Evolutionary conservation across 1,139 yeast species (phyloP), one percentile per base, ranked within the genome.

Genomic region (Blastobotrys illinoisensis): DNA sequence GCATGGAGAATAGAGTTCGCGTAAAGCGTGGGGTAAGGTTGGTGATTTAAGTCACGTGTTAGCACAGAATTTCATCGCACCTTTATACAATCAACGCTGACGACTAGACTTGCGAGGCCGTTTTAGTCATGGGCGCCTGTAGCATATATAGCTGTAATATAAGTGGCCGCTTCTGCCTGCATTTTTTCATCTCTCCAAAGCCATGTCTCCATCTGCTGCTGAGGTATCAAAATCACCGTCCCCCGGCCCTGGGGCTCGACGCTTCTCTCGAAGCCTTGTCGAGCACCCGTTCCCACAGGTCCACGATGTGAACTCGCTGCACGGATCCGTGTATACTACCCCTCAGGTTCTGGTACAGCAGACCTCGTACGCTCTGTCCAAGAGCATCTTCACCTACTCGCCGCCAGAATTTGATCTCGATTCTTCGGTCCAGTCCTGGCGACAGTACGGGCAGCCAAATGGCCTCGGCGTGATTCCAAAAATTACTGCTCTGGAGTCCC

Each of bases 371-470:
- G 74, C 86, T 40, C 71, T 85, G 58, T 77, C 85, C 49, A 76
- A 79, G 60, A 79, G 82, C 62, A 77, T 90, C 54, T 90, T 90
- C 72, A 80, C 86, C 57, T 90, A 86, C 57, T 78, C 86, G 45
- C 86, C 87, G 13, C 80, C 82, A 50, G 77, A 80, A 11, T 80
- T 82, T 62, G 75, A 81, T 56, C 73, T 86, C 53, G 93, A 86
- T 66, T 72, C 79, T 19, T 78, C 84, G 50, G 69, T 88, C 59
- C 76, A 77, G 60, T 70, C 78, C 53, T 88, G 96, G 96, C 69
- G 51, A 18, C 46, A 57, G 18, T 58, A 79, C 49, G 73, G 75
- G 47, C 79, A 79, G 66, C 67, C 67, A 51, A 86, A 86, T 65
- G 75, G 81, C 9, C 69, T 72, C 53, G 86, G 85, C 16, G 72